These are phyloP conservation scores for Handroanthus guayacan DNA, from an alignment of 257 asterid genomes.

Conservation along the genomic window DNA sequence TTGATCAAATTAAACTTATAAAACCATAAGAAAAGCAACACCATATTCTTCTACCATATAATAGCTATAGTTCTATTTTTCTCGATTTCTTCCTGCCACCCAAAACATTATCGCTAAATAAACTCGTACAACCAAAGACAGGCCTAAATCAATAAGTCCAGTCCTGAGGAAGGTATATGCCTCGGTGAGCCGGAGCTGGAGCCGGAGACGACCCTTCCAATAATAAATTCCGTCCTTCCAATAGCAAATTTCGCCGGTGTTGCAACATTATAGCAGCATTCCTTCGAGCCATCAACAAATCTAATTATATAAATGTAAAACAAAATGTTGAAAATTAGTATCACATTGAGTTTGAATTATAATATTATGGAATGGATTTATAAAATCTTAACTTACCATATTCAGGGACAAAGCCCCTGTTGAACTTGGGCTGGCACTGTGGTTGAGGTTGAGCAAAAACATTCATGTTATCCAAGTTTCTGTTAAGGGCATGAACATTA, in stretches of 20 bases:
- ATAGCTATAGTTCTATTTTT: conserved; percentile 6
- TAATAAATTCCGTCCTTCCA: conserved; percentile 25
- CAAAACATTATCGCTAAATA: conserved; percentile 8
- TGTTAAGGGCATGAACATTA: conserved; percentile 27
- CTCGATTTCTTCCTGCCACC: conserved; percentile 20
- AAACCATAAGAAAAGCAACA: conserved; percentile 32
- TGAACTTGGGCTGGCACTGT: conserved; percentile 35
- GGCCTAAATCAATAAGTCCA: conserved; percentile 42
- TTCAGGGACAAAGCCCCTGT: conserved; percentile 33
- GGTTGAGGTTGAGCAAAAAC: conserved; percentile 32
- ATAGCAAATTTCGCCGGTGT: conserved; percentile 32
- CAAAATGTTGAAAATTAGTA: neutral
- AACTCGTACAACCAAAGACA: neutral
- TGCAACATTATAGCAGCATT: conserved; percentile 52
- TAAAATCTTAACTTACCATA: conserved; percentile 41
- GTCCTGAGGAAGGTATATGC: conserved; percentile 39
- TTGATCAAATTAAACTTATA: conserved; percentile 36
- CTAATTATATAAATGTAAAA: conserved; percentile 37
- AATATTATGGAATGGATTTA: neutral
- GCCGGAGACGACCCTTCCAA: conserved; percentile 12
- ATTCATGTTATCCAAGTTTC: conserved; percentile 7
- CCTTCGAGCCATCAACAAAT: conserved; percentile 54
- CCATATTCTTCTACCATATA: conserved; percentile 8
- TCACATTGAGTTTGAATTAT: neutral
- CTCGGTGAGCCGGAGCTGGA: conserved; percentile 39